Evolutionary conservation across 2,329 filamentous ascomycete genomes (phyloP), one percentile per base, ranked within the genome.

Genomic region (Pseudogymnoascus sp.): DNA sequence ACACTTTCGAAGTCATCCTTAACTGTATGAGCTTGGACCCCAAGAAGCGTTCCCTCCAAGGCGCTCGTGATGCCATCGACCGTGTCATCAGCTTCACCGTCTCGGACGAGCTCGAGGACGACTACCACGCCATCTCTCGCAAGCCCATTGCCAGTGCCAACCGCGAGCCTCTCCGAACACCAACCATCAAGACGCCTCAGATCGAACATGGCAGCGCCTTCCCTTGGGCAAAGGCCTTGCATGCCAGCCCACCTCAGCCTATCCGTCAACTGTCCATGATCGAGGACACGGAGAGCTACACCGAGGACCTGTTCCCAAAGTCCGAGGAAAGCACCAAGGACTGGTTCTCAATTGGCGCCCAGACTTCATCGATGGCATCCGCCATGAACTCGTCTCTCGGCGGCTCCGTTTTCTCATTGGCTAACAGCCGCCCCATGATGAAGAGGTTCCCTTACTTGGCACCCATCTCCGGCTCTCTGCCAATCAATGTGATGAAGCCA

Each of bases 21-120:
- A 84, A 96, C 76, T 95, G 91, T 75, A 85, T 99, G 84, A 91
- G 91, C 70, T 78, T 99, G 68, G 93, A 99, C 72, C 94, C 94
- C 9, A 84, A 83, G 74, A 95, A 92, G 80, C 89, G 94, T 62
- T 95, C 92, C 35, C 80, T 99, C 58, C 79, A 83, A 33, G 90
- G 85, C 64, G 86, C 91, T 64, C 90, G 90, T 68, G 84, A 91
- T 60, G 90, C 90, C 61, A 84, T 99, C 35, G 77, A 86, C 66
- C 88, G 90, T 61, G 88, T 90, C 58, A 82, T 96, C 68, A 92
- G 87, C 77, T 99, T 97, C 81, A 97, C 94, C 64, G 96, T 90
- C 19, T 87, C 93, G 66, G 92, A 97, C 64, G 94, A 99, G 77
- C 82, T 83, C 33, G 82, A 96, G 60, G 93, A 97, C 73, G 94